Base-by-base conservation (phyloP, 495 filamentous ascomycete genomes). In the Daldinia bambusicola region DNA sequence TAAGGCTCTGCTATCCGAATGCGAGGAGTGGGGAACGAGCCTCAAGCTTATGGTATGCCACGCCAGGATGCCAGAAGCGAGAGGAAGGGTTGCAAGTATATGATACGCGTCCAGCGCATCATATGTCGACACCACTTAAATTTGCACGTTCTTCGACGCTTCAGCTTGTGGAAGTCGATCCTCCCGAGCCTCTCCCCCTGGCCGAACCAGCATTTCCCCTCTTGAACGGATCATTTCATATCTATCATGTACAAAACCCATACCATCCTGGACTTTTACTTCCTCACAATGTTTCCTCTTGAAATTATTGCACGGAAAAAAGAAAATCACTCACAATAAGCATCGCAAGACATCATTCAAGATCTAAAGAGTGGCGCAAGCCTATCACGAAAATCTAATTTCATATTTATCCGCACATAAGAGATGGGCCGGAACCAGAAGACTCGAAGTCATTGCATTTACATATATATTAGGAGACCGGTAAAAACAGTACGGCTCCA, bases 1-100 rank as follows among this genome's bases (percentile, higher is more conserved):
- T 71, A 86, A 84, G 63, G 84, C 85, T 38, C 77, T 98, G 38
- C 81, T 98, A 34, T 84, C 87, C 37, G 95, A 99, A 80, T 98
- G 94, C 70, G 91, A 94, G 80, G 89, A 91, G 74, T 87, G 89
- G 77, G 90, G 91, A 30, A 95, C 93, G 2, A 94, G 92, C 55
- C 93, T 98, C 76, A 92, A 93, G 75, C 85, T 98, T 76, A 84
- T 96, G 75, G 93, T 98, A 69, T 95, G 93, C 67, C 92, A 97
- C 76, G 94, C 95, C 40, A 90, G 83, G 34, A 78, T 80, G 50
- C 83, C 83, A 8, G 80, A 82, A 63, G 71, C 74, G 2, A 67
- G 75, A 67, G 76, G 76, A 36, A 68, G 82, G 48, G 77, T 83
- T 26, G 83, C 82, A 20, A 84, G 80, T 61, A 82, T 84, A 57